phyloP scores from a whole-genome alignment of 768 basidiomycete species.

The Filobasidium floriforme region DNA sequence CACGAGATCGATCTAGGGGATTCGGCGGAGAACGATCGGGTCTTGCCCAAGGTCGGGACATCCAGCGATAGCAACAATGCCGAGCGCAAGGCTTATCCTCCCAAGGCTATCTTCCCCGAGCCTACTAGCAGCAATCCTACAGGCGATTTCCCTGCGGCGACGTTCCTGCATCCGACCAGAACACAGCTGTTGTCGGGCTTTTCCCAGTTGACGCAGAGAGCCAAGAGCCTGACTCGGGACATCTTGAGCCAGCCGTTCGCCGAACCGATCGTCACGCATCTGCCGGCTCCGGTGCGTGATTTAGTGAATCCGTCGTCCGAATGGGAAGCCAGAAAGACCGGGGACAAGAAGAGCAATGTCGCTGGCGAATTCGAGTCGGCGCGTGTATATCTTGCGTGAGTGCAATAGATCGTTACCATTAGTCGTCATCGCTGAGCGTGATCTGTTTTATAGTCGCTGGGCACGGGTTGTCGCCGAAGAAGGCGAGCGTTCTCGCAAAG shows the following conservation, averaged over 20 bases:
- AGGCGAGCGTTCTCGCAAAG: slow-evolving; percentile 76
- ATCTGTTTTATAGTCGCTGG: slow-evolving; percentile 53
- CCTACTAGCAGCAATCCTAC: slow-evolving; percentile 29
- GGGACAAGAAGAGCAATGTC: slow-evolving; percentile 27
- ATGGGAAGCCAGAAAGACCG: slow-evolving; percentile 44
- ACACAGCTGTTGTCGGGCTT: slow-evolving; percentile 84
- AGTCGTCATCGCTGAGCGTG: too few relatives aligned
- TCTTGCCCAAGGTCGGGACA: slow-evolving; percentile 19
- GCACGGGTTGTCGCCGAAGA: slow-evolving; percentile 91
- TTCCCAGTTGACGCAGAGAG: slow-evolving; percentile 85
- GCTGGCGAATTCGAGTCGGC: slow-evolving; percentile 96
- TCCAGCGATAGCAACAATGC: not conserved
- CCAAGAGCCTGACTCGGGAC: slow-evolving; percentile 86
- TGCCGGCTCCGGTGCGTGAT: slow-evolving; percentile 86
- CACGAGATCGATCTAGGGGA: slow-evolving; percentile 56
- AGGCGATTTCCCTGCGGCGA: slow-evolving; percentile 71
- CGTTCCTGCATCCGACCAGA: slow-evolving; percentile 57
- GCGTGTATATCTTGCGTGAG: slow-evolving; percentile 75
- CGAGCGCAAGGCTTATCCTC: slow-evolving; percentile 27
- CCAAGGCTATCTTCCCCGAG: slow-evolving; percentile 31
- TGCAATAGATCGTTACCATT: too few relatives aligned
- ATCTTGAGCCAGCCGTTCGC: slow-evolving; percentile 92
- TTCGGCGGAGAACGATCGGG: slow-evolving; percentile 23
- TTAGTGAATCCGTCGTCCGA: slow-evolving; percentile 85
- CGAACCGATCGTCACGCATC: slow-evolving; percentile 88